Evolutionary conservation across 805 yeast genomes (phyloP), one percentile per base, ranked within the genome.

Genomic region (Kazachstania martiniae): DNA sequence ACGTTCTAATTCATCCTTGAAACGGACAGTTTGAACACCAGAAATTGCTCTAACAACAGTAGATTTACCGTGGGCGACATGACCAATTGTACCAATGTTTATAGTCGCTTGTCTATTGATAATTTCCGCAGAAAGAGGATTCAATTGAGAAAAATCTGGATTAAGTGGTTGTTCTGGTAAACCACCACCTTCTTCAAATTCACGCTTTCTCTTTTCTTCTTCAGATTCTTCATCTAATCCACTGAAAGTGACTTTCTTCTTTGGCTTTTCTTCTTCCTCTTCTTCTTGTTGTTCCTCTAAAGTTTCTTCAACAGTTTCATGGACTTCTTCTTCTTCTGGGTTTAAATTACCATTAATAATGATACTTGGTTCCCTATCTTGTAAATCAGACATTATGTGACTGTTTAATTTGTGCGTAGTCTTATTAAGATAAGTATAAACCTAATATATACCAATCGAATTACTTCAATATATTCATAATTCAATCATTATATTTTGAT

Each of bases 21-120:
- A 91, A 66, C 99, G 81, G 43, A 91, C 99, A 14, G 99, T 91
- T 61, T 93, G 98, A 28, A 93, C 97, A 41, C 98, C 97, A 3
- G 97, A 87, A 46, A 91, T 91, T 42, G 95, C 95, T 62, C 87
- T 79, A 27, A 85, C 95, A 23, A 85, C 95, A 8, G 95, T 85
- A 36, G 86, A 75, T 61, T 85, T 85, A 62, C 95, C 95, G 67
- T 85, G 95, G 36, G 95, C 95, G 46, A 85, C 95, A 62, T 84
- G 95, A 40, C 94, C 95, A 59, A 85, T 85, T 38, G 95, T 85
- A 63, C 99, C 99, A 55, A 91, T 91, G 62, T 91, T 91, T 58
- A 91, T 85, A 31, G 99, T 91, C 41, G 99, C 99, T 67, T 91
- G 99, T 72, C 98, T 82, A 61, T 83, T 84, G 64, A 91, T 91